These are phyloP conservation scores for Sporisorium reilianum DNA, from an alignment of 1,284 basidiomycete genomes.

Conservation along the genomic window DNA sequence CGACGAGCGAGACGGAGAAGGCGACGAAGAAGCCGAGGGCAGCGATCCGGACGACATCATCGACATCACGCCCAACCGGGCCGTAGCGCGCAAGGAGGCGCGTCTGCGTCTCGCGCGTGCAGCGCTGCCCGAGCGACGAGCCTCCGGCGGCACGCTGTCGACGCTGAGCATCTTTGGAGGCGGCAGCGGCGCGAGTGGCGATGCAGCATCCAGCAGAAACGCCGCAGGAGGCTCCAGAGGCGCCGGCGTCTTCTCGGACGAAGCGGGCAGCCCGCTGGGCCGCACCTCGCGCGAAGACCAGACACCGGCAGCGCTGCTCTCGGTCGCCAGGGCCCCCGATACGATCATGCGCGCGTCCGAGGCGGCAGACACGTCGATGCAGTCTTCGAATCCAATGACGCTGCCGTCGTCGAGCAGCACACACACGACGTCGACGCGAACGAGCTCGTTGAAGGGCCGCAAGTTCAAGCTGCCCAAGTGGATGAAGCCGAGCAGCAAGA, in stretches of 20 bases:
- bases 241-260: slow-evolving; percentile 25
- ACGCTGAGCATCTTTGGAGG: slow-evolving; percentile 41
- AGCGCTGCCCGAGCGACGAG: slow-evolving; percentile 38
- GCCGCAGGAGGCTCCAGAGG: slow-evolving; percentile 11
- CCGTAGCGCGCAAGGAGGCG: slow-evolving; percentile 47
- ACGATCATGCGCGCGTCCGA: background rate
- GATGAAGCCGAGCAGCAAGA: slow-evolving; percentile 34
- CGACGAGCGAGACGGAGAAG: slow-evolving; percentile 18
- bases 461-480: slow-evolving; percentile 46
- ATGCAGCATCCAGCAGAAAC: background rate
- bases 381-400: slow-evolving; percentile 19
- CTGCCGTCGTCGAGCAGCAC: slow-evolving; percentile 37
- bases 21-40: slow-evolving; percentile 34
- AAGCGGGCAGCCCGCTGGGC: slow-evolving; percentile 41
- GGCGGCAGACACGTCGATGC: slow-evolving; percentile 17
- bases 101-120: slow-evolving; percentile 49
- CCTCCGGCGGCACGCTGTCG: slow-evolving; percentile 37
- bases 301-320: slow-evolving; percentile 6
- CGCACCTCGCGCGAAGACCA: slow-evolving; percentile 11
- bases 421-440: slow-evolving; percentile 16
- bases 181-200: slow-evolving; percentile 7
- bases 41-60: slow-evolving; percentile 57
- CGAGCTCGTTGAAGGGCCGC: slow-evolving; percentile 22
- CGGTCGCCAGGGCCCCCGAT: slow-evolving; percentile 7
- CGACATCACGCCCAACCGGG: slow-evolving; percentile 52